Conservation (phyloP, 768 basidiomycete genomes). For the Lyophyllum decastes region DNA sequence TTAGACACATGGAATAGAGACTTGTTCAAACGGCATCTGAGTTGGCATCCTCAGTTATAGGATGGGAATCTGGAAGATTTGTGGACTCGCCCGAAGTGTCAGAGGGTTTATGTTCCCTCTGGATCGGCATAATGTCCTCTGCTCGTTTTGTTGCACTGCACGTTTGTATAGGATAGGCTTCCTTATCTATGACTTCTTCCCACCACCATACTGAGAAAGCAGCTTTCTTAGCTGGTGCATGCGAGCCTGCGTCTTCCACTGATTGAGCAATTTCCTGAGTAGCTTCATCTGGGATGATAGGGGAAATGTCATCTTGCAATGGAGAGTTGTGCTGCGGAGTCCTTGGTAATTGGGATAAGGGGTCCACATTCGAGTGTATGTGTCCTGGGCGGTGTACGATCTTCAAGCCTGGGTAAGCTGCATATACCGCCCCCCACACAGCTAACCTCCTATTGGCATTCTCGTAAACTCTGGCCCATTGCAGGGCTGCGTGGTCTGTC, state of each 20-base stretch:
- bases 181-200: constrained; percentile 20
- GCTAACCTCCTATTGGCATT: constrained; percentile 15
- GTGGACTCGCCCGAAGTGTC: too few species aligned
- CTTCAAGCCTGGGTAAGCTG: constrained; percentile 28
- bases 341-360: constrained; percentile 18
- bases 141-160: neutral
- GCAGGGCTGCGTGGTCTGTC: constrained; percentile 26
- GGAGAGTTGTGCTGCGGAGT: constrained; percentile 19
- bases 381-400: constrained; percentile 34
- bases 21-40: too few species aligned
- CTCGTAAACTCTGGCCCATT: constrained; percentile 24
- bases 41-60: neutral
- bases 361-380: constrained; percentile 34
- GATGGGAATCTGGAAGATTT: too few species aligned
- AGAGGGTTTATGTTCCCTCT: neutral
- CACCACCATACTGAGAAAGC: constrained; percentile 21
- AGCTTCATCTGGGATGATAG: neutral
- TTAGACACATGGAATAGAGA: too few species aligned
- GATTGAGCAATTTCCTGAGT: neutral
- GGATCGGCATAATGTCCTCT: neutral
- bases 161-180: neutral
- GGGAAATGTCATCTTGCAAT: constrained; percentile 1
- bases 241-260: neutral
- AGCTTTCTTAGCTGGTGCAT: constrained; percentile 16
- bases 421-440: constrained; percentile 28